These are phyloP conservation scores for Endoconidiophora polonica DNA, from an alignment of 2,329 filamentous ascomycete species.

Conservation along the genomic window DNA sequence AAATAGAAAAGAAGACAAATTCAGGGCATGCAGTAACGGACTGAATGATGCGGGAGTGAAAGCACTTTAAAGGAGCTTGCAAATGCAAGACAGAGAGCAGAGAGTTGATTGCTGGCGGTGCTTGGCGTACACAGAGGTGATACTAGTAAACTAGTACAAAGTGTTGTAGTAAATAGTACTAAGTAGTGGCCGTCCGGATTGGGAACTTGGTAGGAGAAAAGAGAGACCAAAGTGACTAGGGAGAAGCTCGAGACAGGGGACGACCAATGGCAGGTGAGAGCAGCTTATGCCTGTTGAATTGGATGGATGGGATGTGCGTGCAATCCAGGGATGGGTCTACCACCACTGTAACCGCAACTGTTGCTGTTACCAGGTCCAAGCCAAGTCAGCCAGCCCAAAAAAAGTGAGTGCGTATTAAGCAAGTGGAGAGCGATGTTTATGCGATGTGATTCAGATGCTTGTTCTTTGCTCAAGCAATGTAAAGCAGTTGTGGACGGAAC, in stretches of 20 bases:
- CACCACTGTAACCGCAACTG: too few species aligned
- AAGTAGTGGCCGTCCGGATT: background rate
- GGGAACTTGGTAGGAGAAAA: too few species aligned
- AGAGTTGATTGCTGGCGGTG: background rate
- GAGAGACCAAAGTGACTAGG: background rate
- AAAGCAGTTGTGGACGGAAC: background rate
- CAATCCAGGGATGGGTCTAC: too few species aligned
- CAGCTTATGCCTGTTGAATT: constrained; percentile 2
- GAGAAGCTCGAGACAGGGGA: constrained; percentile 1
- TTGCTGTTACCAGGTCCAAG: too few species aligned
- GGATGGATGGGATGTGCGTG: background rate
- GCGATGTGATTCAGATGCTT: background rate
- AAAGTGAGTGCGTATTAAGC: background rate
- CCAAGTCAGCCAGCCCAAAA: background rate
- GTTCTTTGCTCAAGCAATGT: background rate
- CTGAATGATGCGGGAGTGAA: background rate
- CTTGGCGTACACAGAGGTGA: background rate
- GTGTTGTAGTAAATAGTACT: background rate
- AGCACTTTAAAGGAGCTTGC: background rate
- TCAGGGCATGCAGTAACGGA: background rate
- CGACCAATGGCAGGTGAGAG: constrained; percentile 1
- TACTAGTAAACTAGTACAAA: background rate
- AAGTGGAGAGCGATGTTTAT: background rate
- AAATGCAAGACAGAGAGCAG: background rate
- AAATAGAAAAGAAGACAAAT: background rate